These are phyloP conservation scores for Diplodia seriata DNA, from an alignment of 2,329 filamentous ascomycete genomes.

Conservation along the genomic window DNA sequence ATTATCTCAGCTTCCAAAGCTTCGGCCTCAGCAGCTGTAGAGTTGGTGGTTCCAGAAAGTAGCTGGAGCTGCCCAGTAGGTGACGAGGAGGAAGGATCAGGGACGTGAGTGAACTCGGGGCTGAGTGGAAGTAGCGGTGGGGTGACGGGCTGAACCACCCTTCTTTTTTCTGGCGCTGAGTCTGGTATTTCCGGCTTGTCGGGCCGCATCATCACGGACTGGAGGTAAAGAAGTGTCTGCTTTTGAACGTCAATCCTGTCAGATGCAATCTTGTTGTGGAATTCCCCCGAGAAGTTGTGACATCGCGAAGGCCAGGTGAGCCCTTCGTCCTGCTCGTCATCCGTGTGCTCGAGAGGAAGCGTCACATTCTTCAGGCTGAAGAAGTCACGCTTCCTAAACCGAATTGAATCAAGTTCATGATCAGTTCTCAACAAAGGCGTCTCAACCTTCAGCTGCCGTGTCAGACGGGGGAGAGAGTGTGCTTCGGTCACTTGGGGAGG, in stretches of 20 bases:
- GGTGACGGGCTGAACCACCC: conserved; percentile 43
- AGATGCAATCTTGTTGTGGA: conserved; percentile 36
- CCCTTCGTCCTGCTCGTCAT: conserved; percentile 53
- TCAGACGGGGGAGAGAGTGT: conserved; percentile 28
- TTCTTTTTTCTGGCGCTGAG: no score
- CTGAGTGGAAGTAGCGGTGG: conserved; percentile 58
- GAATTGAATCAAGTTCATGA: conserved; percentile 53
- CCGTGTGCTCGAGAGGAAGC: conserved; percentile 46
- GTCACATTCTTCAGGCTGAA: conserved; percentile 42
- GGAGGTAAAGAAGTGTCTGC: conserved; percentile 47
- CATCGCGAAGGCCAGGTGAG: conserved; percentile 51
- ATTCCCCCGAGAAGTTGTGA: conserved; percentile 40
- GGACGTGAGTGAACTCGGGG: conserved; percentile 49
- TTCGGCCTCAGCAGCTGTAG: conserved; percentile 43
- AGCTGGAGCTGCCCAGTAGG: conserved; percentile 47
- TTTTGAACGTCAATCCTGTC: conserved; percentile 51
- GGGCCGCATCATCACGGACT: conserved; percentile 32
- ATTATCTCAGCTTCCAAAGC: conserved; percentile 45
- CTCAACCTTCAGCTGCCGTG: conserved; percentile 51
- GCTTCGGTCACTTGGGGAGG: not conserved
- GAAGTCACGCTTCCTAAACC: conserved; percentile 43
- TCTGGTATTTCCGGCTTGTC: not conserved
- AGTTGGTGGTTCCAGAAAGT: conserved; percentile 47
- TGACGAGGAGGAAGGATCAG: conserved; percentile 42
- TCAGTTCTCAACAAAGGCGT: conserved; percentile 56